Conservation (phyloP, 2,329 filamentous ascomycete genomes). For the Cytospora schulzeri region DNA sequence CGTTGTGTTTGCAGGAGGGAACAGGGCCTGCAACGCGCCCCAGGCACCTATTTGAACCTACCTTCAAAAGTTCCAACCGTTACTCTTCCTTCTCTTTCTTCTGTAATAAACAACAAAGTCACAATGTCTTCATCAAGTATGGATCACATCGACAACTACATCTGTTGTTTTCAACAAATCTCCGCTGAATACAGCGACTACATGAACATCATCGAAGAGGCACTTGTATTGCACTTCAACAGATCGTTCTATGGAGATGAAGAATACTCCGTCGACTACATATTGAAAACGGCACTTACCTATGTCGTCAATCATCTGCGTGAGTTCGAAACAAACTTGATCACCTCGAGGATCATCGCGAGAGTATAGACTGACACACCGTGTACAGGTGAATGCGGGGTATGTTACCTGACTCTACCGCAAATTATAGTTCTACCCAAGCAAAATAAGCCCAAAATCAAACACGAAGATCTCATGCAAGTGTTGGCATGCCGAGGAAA, state of each 20-base stretch:
- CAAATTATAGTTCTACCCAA: no score
- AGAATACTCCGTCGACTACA: background rate
- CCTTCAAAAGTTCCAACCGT: background rate
- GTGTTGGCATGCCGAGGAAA: accelerated
- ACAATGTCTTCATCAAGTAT: background rate
- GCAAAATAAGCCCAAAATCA: background rate
- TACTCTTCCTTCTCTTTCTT: background rate
- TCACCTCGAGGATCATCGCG: background rate
- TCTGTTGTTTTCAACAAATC: background rate
- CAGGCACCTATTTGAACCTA: background rate
- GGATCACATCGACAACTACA: background rate
- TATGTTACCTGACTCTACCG: no score
- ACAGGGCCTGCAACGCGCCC: no score
- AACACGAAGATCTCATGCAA: background rate
- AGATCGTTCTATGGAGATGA: accelerated
- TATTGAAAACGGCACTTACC: background rate
- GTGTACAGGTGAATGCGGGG: background rate
- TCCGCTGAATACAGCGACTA: background rate
- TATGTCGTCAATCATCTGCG: background rate
- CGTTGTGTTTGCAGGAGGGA: no score
- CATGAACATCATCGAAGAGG: background rate
- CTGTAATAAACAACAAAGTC: background rate
- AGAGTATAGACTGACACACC: background rate
- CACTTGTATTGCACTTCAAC: background rate
- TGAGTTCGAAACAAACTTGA: background rate